phyloP scores from a whole-genome alignment of 2,329 filamentous ascomycete genomes.

The Torrubiella hemipterigena region DNA sequence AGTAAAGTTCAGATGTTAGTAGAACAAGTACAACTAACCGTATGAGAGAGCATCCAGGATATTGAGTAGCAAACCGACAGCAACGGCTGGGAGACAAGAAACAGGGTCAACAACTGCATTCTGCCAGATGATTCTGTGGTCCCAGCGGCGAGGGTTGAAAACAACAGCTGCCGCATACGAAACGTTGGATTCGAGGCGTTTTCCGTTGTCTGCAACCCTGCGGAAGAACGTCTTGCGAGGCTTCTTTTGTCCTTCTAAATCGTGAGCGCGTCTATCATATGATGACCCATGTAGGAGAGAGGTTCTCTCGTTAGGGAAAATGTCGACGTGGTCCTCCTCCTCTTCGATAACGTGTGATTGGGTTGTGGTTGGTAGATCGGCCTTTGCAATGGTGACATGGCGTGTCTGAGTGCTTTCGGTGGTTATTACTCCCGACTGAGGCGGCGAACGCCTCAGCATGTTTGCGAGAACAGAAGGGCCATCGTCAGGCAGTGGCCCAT shows the following conservation, averaged over 20 bases:
- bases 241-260: constrained; percentile 40
- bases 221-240: constrained; percentile 20
- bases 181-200: constrained; percentile 19
- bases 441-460: constrained; percentile 37
- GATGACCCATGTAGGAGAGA: no score
- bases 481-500: constrained; percentile 6
- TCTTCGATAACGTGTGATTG: constrained; percentile 6
- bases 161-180: constrained; percentile 20
- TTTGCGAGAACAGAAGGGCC: constrained; percentile 33
- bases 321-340: no score
- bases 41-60: constrained; percentile 92
- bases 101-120: constrained; percentile 54
- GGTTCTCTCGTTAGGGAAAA: no score
- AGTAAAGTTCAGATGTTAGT: constrained; percentile 8
- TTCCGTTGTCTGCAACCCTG: constrained; percentile 16
- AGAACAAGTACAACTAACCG: constrained; percentile 33
- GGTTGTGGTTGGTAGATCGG: background rate
- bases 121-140: constrained; percentile 52
- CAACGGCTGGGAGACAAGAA: constrained; percentile 69
- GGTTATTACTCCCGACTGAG: constrained; percentile 19
- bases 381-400: no score
- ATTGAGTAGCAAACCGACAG: constrained; percentile 81
- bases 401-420: no score
- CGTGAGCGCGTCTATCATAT: no score
- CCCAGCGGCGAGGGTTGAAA: constrained; percentile 59